Evolutionary conservation across 352 stramenopile species (phyloP).

Genomic region (Pythium dissimile): DNA sequence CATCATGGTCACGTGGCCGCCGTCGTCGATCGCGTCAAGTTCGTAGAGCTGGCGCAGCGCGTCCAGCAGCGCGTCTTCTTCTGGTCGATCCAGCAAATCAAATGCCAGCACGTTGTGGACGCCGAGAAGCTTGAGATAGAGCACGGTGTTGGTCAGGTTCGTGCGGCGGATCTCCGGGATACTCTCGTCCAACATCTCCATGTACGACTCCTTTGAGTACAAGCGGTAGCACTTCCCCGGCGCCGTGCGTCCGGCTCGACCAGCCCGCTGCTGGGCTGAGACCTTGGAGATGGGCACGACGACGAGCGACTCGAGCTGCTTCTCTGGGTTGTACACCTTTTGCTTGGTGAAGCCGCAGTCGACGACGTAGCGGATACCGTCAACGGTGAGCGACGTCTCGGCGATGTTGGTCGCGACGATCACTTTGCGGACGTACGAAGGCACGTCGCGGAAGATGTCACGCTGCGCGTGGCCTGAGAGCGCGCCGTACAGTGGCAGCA

Average conservation of each 20-base stretch:
- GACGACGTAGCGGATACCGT: conserved; percentile 88
- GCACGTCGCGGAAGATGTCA: conserved; percentile 92
- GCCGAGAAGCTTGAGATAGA: conserved; percentile 81
- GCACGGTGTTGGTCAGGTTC: conserved; percentile 93
- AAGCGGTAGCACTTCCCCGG: conserved; percentile 98
- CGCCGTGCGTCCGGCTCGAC: conserved; percentile 93
- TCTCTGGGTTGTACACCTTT: conserved; percentile 88
- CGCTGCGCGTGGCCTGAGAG: conserved; percentile 91
- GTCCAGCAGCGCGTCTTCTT: conserved; percentile 65
- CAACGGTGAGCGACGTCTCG: conserved; percentile 98
- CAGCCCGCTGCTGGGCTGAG: conserved; percentile 92
- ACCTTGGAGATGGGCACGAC: conserved; percentile 95
- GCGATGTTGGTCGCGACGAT: conserved; percentile 93
- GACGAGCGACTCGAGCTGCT: conserved; percentile 77
- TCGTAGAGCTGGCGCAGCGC: conserved; percentile 74
- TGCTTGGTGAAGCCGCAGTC: conserved; percentile 88
- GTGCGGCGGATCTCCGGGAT: conserved; percentile 98
- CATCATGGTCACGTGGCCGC: conserved; percentile 49
- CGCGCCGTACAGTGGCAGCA: conserved; percentile 94
- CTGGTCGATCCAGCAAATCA: conserved; percentile 62
- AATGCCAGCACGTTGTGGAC: conserved; percentile 73
- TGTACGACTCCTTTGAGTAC: conserved; percentile 97
- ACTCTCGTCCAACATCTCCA: conserved; percentile 95
- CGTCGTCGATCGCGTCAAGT: conserved; percentile 53
- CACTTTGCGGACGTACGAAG: conserved; percentile 77